Conservation (phyloP, 2,329 filamentous ascomycete species). For the Atkinsonella hypoxylon region DNA sequence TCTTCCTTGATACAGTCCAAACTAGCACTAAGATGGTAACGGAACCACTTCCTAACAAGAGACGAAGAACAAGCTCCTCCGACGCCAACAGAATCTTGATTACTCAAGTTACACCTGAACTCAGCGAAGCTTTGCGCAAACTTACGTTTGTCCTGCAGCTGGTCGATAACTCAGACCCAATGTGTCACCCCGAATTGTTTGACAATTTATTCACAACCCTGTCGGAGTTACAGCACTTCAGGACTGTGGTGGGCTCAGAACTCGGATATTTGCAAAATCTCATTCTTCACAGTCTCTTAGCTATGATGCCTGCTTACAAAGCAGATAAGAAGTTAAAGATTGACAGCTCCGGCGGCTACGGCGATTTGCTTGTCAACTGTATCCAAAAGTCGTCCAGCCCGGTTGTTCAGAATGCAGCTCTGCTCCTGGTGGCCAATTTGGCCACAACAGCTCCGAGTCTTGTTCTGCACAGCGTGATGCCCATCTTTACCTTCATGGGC, state of each 20-base stretch:
- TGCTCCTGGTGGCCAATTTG: constrained; percentile 77
- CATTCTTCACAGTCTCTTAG: constrained; percentile 67
- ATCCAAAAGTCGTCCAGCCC: constrained; percentile 85
- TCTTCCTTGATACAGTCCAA: constrained; percentile 64
- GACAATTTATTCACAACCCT: constrained; percentile 72
- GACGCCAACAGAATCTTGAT: constrained; percentile 50
- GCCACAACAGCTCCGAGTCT: constrained; percentile 81
- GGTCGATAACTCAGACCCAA: constrained; percentile 68
- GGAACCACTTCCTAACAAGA: constrained; percentile 62
- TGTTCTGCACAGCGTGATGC: constrained; percentile 95
- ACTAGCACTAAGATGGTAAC: constrained; percentile 61
- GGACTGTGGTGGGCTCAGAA: constrained; percentile 69
- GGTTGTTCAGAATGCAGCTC: constrained; percentile 83
- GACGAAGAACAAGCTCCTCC: constrained; percentile 64
- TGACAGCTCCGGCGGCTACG: constrained; percentile 68
- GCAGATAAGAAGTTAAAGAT: constrained; percentile 48
- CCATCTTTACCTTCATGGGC: constrained; percentile 97
- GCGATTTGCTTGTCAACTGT: constrained; percentile 86
- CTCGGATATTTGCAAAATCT: constrained; percentile 83
- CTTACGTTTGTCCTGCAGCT: constrained; percentile 82
- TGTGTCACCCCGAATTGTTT: constrained; percentile 63
- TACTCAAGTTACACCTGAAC: constrained; percentile 50
- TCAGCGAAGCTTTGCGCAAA: constrained; percentile 57
- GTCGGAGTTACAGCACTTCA: constrained; percentile 77
- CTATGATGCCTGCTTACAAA: constrained; percentile 72